phyloP scores from a whole-genome alignment of 495 filamentous ascomycete species.

The Hyaloscypha variabilis region DNA sequence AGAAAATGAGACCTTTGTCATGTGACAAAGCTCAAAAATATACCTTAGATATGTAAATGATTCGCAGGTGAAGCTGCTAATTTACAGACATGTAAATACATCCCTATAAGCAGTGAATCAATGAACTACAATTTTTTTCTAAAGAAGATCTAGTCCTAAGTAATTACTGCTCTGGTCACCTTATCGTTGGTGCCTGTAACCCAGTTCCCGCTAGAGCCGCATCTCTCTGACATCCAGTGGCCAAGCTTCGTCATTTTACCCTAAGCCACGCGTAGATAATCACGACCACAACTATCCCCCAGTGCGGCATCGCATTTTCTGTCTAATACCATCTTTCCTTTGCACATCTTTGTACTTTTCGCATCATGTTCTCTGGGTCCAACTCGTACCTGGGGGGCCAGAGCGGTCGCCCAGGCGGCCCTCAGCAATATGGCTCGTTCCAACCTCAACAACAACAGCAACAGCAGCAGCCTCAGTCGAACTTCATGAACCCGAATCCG shows the following conservation, averaged over 20 bases:
- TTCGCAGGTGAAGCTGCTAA: constrained; percentile 6
- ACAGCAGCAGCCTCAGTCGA: constrained; percentile 60
- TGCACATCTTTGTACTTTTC: constrained; percentile 7
- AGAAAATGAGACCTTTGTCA: background rate
- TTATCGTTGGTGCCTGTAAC: background rate
- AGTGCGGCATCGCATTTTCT: background rate
- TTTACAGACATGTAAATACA: constrained; percentile 6
- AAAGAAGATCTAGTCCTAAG: background rate
- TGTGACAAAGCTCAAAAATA: background rate
- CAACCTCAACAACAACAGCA: constrained; percentile 59
- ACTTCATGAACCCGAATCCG: constrained; percentile 60
- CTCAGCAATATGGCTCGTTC: constrained; percentile 52
- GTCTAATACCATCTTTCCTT: constrained; percentile 10
- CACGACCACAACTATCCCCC: constrained; percentile 1
- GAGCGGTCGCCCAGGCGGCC: constrained; percentile 71
- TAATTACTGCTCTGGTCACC: background rate
- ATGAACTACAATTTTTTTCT: background rate
- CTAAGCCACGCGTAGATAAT: constrained; percentile 12
- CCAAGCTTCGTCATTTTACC: constrained; percentile 12
- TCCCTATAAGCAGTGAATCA: background rate
- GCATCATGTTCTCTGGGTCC: constrained; percentile 82
- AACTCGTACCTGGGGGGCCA: constrained; percentile 81
- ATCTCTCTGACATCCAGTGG: constrained; percentile 1
- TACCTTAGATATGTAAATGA: constrained; percentile 5
- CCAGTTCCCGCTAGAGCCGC: constrained; percentile 5